These are phyloP conservation scores for Davidsoniella eucalypti DNA, from an alignment of 2,329 filamentous ascomycete species.

Conservation along the genomic window DNA sequence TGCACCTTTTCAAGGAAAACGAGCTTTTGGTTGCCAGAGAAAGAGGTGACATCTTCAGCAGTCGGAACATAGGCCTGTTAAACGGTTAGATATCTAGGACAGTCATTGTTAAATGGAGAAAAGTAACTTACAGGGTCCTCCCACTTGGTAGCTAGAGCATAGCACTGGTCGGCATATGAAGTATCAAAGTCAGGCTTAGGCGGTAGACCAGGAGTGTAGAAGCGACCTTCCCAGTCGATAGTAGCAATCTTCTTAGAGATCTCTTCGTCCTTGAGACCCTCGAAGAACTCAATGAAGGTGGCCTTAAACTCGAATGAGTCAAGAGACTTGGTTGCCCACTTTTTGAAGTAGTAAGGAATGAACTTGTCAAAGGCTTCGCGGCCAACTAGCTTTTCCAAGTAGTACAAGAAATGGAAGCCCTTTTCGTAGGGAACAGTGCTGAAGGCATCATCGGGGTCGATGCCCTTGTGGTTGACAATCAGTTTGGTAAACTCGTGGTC, in stretches of 20 bases:
- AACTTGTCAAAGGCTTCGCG: constrained; percentile 85
- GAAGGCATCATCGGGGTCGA: constrained; percentile 93
- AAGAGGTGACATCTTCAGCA: constrained; percentile 50
- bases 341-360: constrained; percentile 86
- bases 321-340: constrained; percentile 69
- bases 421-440: constrained; percentile 90
- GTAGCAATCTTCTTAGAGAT: constrained; percentile 47
- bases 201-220: constrained; percentile 77
- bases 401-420: constrained; percentile 85
- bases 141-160: constrained; percentile 71
- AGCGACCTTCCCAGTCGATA: constrained; percentile 81
- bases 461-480: constrained; percentile 69
- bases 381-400: constrained; percentile 72
- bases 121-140: constrained; percentile 35
- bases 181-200: constrained; percentile 87
- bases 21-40: constrained; percentile 75
- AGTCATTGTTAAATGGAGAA: constrained; percentile 2
- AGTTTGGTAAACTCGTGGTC: constrained; percentile 91
- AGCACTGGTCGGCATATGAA: constrained; percentile 69
- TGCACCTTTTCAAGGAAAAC: constrained; percentile 78
- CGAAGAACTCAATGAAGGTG: constrained; percentile 75
- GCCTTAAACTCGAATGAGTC: constrained; percentile 91
- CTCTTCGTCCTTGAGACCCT: constrained; percentile 42
- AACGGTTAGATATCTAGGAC: neutral
- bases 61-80: constrained; percentile 44